Evolutionary conservation across 106 monocot genomes (phyloP).

Genomic region (Chionographis japonica): DNA sequence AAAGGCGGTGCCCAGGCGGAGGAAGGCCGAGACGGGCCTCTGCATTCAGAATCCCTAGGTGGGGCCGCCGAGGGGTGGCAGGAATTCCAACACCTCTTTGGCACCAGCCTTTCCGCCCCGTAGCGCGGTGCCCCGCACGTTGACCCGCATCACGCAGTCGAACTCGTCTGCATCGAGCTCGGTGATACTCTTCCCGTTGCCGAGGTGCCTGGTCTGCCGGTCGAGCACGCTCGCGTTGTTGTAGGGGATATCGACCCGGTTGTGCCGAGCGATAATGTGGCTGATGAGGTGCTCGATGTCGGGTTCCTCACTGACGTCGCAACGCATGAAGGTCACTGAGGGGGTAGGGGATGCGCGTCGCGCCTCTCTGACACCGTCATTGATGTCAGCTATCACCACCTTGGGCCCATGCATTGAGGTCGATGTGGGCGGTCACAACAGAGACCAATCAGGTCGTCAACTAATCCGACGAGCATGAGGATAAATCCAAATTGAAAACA

Average conservation of each 20-base stretch:
- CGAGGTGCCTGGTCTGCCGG: conserved; percentile 9
- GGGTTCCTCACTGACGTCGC: conserved; percentile 6
- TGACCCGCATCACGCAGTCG: conserved; percentile 33
- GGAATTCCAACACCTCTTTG: no score
- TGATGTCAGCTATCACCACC: no score
- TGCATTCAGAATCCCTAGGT: no score
- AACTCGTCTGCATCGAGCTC: conserved; percentile 45
- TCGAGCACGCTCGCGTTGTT: conserved; percentile 70
- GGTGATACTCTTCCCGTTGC: conserved; percentile 31
- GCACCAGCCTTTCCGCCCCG: not conserved
- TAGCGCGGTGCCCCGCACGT: conserved; percentile 29
- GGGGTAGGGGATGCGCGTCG: conserved; percentile 1
- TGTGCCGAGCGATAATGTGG: conserved; percentile 7
- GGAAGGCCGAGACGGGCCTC: no score
- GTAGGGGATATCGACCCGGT: conserved; percentile 20
- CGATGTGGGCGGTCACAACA: no score
- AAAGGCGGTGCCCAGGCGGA: no score
- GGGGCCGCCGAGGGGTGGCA: no score
- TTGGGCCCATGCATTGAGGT: no score
- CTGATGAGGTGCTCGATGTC: conserved; percentile 8
- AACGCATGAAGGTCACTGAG: not conserved
- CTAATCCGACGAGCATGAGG: no score
- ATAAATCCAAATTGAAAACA: no score
- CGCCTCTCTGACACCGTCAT: not conserved
- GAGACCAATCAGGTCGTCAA: no score